Evolutionary conservation across 2,329 filamentous ascomycete species (phyloP).

Genomic region (Elsinoe fawcettii): DNA sequence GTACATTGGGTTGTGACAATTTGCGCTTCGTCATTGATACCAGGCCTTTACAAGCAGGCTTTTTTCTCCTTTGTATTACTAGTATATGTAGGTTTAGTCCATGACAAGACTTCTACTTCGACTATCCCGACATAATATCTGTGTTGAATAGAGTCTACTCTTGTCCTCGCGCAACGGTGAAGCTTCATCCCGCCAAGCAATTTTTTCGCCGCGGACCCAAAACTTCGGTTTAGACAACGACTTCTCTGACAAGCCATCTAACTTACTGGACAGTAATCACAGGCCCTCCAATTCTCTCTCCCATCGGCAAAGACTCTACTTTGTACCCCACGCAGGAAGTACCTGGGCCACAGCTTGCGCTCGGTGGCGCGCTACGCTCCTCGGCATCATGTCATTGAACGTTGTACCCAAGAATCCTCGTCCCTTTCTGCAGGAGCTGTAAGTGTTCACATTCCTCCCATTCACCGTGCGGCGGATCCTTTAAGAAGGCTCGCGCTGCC

Average conservation of each 20-base stretch:
- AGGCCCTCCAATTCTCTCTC: too few relatives aligned
- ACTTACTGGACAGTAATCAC: too few relatives aligned
- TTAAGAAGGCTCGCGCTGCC: too few relatives aligned
- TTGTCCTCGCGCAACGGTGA: background rate
- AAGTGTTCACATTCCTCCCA: slow-evolving; percentile 36
- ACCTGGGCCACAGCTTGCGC: background rate
- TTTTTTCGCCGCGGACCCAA: background rate
- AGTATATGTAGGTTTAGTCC: background rate
- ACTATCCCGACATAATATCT: too few relatives aligned
- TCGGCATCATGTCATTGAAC: background rate
- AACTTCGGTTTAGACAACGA: background rate
- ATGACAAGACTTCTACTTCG: background rate
- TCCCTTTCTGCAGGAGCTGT: slow-evolving; percentile 90
- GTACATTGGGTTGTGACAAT: background rate
- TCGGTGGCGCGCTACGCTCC: background rate
- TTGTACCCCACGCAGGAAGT: too few relatives aligned
- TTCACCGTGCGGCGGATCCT: too few relatives aligned
- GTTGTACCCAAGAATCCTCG: slow-evolving; percentile 95
- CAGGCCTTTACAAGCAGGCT: background rate
- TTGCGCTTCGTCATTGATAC: background rate
- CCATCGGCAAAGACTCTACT: too few relatives aligned
- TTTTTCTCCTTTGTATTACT: background rate
- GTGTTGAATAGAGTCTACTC: too few relatives aligned
- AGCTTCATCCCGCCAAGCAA: background rate
- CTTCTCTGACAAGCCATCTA: too few relatives aligned